phyloP scores from a whole-genome alignment of 2,329 filamentous ascomycete species.

The Grosmannia clavigera region DNA sequence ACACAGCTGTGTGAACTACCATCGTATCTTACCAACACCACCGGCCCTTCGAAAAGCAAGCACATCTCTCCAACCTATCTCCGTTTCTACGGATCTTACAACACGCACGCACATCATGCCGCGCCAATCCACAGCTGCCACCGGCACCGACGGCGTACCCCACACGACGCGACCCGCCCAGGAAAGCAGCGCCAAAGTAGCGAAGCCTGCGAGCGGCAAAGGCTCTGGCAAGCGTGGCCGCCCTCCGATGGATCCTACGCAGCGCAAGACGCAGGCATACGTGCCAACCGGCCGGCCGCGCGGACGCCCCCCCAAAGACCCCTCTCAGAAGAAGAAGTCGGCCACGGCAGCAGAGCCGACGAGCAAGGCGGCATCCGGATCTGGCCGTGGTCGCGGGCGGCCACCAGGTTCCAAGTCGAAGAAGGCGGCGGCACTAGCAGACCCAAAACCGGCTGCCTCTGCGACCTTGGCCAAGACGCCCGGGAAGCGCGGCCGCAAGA shows the following conservation, averaged over 20 bases:
- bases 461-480: conserved; percentile 4
- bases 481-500: conserved; percentile 13
- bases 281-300: conserved; percentile 15
- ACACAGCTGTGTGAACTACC: not conserved
- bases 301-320: conserved; percentile 13
- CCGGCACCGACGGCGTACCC: not conserved
- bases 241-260: conserved; percentile 13
- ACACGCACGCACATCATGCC: conserved; percentile 7
- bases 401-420: conserved; percentile 10
- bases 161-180: conserved; percentile 9
- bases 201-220: conserved; percentile 11
- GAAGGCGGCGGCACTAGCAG: conserved; percentile 3
- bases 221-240: conserved; percentile 14
- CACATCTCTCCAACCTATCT: not conserved
- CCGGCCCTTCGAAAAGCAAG: not conserved
- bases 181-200: conserved; percentile 13
- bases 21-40: not conserved
- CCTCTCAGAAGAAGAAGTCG: conserved; percentile 10
- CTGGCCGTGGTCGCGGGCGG: conserved; percentile 12
- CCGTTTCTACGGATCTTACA: not conserved
- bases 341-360: not conserved
- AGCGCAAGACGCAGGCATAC: conserved; percentile 13
- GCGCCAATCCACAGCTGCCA: conserved; percentile 5
- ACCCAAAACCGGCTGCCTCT: not conserved
- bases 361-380: conserved; percentile 5